Base-by-base conservation (phyloP, 371 early-diverging fungal genomes). In the Apophysomyces ossiformis region DNA sequence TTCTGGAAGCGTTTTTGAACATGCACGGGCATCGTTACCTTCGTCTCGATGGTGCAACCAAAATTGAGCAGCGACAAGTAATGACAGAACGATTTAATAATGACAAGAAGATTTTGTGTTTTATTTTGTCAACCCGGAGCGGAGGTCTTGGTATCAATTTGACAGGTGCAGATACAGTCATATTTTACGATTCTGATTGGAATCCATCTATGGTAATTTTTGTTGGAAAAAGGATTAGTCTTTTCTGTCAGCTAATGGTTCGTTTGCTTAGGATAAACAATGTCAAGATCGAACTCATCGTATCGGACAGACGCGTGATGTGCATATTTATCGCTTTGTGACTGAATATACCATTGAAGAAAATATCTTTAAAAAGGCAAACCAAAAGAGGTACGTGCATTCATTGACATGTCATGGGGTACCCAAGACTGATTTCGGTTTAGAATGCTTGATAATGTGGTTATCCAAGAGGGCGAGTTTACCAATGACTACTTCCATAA, bases 71-170 rank as follows among this genome's bases (percentile, higher is more conserved):
- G 75, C 91, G 90, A 63, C 95, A 90, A 83, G 85, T 88, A 9
- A 69, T 94, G 73, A 94, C 94, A 2, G 93, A 97, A 72, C 90
- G 93, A 26, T 96, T 95, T 75, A 95, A 95, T 66, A 87, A 80
- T 56, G 93, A 96, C 64, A 83, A 87, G 38, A 87, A 93, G 66
- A 90, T 92, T 62, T 81, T 95, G 62, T 93, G 90, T 7, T 98
- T 97, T 65, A 90, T 98, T 58, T 73, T 95, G 47, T 96, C 95
- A 37, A 96, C 98, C 0, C 85, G 98, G 47, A 95, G 96, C 59
- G 98, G 98, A 47, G 98, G 98, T 13, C 86, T 99, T 7, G 99
- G 98, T n/a, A 95, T 99, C 73, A 99, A 99, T 71, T 74, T 99
- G 62, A 97, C 97, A 0, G 97, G 95, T 21, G 99, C 99, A 1